These are phyloP conservation scores for Aspergillus egyptiacus DNA, from an alignment of 495 filamentous ascomycete genomes.

Conservation along the genomic window DNA sequence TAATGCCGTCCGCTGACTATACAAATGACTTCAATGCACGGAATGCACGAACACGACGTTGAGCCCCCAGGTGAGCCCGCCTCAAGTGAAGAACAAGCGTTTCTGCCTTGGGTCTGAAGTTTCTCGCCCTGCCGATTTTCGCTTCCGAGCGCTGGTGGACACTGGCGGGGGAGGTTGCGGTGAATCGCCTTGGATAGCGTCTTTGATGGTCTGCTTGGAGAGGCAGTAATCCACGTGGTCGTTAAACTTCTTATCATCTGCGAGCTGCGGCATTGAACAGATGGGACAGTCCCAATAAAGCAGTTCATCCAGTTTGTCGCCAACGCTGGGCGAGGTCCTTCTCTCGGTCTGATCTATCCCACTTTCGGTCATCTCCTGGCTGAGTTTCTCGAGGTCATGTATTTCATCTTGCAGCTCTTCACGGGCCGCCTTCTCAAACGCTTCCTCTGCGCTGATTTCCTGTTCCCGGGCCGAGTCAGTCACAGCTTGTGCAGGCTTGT, in stretches of 20 bases:
- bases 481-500: constrained; percentile 11
- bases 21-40: too few relatives aligned
- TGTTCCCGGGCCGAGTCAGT: constrained; percentile 38
- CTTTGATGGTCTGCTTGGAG: constrained; percentile 75
- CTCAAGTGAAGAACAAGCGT: constrained; percentile 35
- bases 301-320: constrained; percentile 18
- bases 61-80: not conserved
- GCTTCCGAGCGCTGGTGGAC: constrained; percentile 22
- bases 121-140: constrained; percentile 25
- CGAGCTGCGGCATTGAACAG: constrained; percentile 63
- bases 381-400: constrained; percentile 56
- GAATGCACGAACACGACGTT: too few relatives aligned
- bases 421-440: constrained; percentile 59
- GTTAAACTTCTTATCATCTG: constrained; percentile 78
- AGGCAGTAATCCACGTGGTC: constrained; percentile 93
- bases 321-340: not conserved
- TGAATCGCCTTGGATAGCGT: constrained; percentile 55
- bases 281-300: constrained; percentile 83
- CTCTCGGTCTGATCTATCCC: not conserved
- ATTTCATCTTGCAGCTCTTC: constrained; percentile 62
- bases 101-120: constrained; percentile 31
- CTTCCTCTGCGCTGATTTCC: constrained; percentile 63
- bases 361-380: constrained; percentile 46
- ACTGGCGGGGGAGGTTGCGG: not conserved
- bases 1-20: too few relatives aligned